phyloP scores from a whole-genome alignment of 306 rosid genomes.

The Inga oerstediana region DNA sequence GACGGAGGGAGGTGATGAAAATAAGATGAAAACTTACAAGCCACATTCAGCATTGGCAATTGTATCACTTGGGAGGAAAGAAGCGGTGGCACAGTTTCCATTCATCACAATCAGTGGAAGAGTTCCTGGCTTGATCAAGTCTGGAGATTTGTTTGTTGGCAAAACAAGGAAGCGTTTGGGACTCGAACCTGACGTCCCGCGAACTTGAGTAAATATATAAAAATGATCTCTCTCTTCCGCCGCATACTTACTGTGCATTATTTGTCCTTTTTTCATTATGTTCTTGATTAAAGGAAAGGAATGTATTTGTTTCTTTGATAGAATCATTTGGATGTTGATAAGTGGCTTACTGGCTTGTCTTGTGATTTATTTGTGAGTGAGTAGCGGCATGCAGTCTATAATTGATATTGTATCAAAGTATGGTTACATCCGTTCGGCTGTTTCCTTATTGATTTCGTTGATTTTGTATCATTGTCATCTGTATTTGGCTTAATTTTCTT shows the following conservation, averaged over 20 bases:
- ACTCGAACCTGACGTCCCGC: conserved; percentile 36
- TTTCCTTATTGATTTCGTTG: background rate
- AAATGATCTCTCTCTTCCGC: background rate
- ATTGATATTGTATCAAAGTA: background rate
- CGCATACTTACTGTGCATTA: conserved; percentile 16
- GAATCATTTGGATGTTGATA: background rate
- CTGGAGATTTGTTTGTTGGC: conserved; percentile 81
- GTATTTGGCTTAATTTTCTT: background rate
- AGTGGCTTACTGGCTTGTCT: background rate
- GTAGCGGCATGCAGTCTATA: background rate
- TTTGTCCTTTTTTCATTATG: conserved; percentile 3
- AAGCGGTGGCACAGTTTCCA: conserved; percentile 74
- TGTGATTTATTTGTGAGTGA: background rate
- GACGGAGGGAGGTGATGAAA: conserved; percentile 51
- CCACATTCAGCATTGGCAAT: conserved; percentile 55
- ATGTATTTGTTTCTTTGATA: background rate
- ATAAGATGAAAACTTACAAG: conserved; percentile 50
- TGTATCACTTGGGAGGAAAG: conserved; percentile 78
- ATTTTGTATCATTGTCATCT: background rate
- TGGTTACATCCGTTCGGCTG: too few relatives aligned
- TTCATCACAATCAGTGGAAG: conserved; percentile 59
- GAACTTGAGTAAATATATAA: conserved; percentile 20
- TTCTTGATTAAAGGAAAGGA: background rate
- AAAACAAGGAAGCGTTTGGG: conserved; percentile 72
- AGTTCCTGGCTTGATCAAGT: conserved; percentile 68